Conservation (phyloP, 2,329 filamentous ascomycete species). For the Neospermospora avenae region DNA sequence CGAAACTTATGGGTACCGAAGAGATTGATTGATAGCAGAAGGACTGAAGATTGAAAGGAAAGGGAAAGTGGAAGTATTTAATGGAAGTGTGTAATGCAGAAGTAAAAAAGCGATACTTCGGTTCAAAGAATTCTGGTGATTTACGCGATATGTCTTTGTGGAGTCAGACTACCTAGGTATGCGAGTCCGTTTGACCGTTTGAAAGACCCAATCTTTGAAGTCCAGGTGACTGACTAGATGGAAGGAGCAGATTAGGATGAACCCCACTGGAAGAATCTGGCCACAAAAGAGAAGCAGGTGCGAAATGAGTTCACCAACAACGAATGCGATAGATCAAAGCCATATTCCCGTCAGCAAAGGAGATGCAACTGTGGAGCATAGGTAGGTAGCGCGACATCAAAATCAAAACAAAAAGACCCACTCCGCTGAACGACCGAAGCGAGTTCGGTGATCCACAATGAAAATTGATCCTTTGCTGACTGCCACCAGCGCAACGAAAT, state of each 20-base stretch:
- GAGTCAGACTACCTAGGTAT: not conserved
- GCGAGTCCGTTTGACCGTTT: not conserved
- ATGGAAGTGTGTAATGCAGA: not conserved
- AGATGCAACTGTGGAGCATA: not conserved
- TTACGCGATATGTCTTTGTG: not conserved
- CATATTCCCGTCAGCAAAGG: not conserved
- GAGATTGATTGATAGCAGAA: not conserved
- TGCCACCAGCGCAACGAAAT: not conserved
- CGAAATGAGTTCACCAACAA: not conserved
- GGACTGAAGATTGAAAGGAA: not conserved
- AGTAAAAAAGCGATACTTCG: not conserved
- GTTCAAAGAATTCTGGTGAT: not conserved
- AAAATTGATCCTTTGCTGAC: not conserved
- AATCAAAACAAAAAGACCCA: not conserved
- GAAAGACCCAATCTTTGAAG: not conserved
- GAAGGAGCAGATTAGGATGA: not conserved
- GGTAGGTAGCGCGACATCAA: not conserved
- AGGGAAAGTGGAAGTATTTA: not conserved
- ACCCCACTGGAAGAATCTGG: not conserved
- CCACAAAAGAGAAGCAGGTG: not conserved
- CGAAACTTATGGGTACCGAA: not conserved
- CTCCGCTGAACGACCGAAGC: constrained; percentile 10
- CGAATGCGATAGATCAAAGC: too few species aligned
- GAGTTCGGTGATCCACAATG: not conserved
- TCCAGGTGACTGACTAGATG: not conserved